A percentile compares a stretch with the other conserved stretches of the same genome.
phyloP scores from a whole-genome alignment of 2,329 filamentous ascomycete genomes.

The Venturia carpophila region DNA sequence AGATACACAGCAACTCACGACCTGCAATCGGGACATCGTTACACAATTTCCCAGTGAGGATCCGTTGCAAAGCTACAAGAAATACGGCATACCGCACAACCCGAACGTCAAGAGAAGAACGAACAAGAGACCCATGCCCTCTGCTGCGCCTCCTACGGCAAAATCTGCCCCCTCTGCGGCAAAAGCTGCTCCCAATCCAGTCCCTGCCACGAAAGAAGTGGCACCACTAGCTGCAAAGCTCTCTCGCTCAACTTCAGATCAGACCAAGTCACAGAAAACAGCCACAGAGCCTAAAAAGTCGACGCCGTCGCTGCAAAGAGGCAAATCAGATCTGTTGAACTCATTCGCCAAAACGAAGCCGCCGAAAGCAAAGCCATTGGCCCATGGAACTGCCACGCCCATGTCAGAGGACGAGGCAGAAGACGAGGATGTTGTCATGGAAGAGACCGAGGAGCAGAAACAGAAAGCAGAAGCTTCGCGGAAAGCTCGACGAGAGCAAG shows the following conservation, averaged over 20 bases:
- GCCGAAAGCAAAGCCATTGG: conserved; percentile 40
- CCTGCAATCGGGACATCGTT: conserved; percentile 57
- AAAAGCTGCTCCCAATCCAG: conserved; percentile 26
- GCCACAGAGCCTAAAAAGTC: background rate
- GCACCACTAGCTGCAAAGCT: background rate
- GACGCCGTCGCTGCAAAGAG: conserved; percentile 20
- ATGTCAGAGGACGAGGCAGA: conserved; percentile 26
- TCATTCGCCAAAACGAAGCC: conserved; percentile 65
- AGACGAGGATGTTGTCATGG: conserved; percentile 30
- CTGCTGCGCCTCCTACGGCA: conserved; percentile 25
- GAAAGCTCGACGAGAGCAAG: conserved; percentile 51
- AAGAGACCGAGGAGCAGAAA: conserved; percentile 21
- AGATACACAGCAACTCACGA: conserved; percentile 59
- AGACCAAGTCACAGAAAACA: conserved; percentile 2
- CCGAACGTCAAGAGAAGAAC: conserved; percentile 47
- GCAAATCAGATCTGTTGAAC: conserved; percentile 58
- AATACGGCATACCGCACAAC: conserved; percentile 70
- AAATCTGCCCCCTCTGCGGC: conserved; percentile 28
- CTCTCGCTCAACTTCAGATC: conserved; percentile 3
- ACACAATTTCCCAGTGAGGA: conserved; percentile 52
- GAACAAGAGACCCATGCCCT: conserved; percentile 1
- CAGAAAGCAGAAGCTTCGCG: conserved; percentile 26
- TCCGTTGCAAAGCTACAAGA: conserved; percentile 48
- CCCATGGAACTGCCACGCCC: conserved; percentile 31
- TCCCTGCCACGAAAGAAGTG: background rate